Evolutionary conservation across 441 rosid species (phyloP), one percentile per base, ranked within the genome.

Genomic region (Bocquillonia castaneifolia): DNA sequence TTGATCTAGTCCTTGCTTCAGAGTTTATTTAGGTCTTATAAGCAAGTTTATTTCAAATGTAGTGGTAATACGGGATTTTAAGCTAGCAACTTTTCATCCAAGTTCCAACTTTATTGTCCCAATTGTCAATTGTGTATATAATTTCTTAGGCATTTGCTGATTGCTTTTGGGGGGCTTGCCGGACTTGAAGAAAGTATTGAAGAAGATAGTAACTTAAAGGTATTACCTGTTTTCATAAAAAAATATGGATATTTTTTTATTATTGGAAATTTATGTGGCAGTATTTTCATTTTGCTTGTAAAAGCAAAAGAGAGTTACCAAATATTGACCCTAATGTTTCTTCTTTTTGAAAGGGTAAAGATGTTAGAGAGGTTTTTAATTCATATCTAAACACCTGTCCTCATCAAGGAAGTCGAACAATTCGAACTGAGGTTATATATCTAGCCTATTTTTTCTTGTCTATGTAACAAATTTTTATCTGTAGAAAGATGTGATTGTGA

Each of bases 121-220:
- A 23, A 15, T 6, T 29, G 26, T 52, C 32, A 22, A 13, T 10
- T 29, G 36, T 44, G 29, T 34, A 31, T 31, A 55, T 50, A 4
- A 55, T 51, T 67, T 68, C 31, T 52, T 74, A 94, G 99, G 83
- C 99, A 94, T 78, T 74, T 94, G 59, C 73, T 94, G 80, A 86
- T 94, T 84, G 93, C 98, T 73, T 94, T 94, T 75, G 99, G 99
- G 54, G 98, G 99, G 62, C 99, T 92, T 53, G 95, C 98, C 77
- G 97, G 99, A 68, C 78, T 92, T 70, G 99, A 94, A 79, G 96
- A 92, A 80, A 68, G 97, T 68, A 80, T 84, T 56, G 94, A 88
- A 80, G 92, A 81, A 75, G 99, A 92, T 73, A 69, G 68, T 65
- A 72, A 74, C 76, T 78, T 88, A 52, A 87, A 88, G 97, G 98